Percentiles rank a stretch among this genome's conserved stretches.
These are phyloP conservation scores for Apiospora marii DNA, from an alignment of 2,329 filamentous ascomycete species.

Conservation along the genomic window DNA sequence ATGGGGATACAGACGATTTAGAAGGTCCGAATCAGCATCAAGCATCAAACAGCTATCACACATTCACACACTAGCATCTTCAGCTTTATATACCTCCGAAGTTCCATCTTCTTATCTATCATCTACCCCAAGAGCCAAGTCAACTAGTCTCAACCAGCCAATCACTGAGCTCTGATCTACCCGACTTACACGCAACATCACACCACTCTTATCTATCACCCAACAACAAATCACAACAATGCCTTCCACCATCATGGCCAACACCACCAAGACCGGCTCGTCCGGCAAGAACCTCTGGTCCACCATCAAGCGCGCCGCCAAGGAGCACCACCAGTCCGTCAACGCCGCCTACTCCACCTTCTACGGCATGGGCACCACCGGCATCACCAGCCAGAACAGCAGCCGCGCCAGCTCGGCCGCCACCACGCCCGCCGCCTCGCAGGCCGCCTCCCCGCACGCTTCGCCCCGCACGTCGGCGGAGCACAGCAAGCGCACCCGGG, in stretches of 20 bases:
- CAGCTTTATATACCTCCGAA: slow-evolving; percentile 12
- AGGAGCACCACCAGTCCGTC: slow-evolving; percentile 29
- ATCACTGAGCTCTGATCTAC: neutral
- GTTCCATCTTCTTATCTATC: slow-evolving; percentile 17
- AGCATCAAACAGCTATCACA: neutral
- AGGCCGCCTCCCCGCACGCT: slow-evolving; percentile 13
- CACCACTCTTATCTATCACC: neutral
- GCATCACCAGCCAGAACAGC: neutral
- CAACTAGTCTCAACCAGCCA: neutral
- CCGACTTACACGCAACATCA: slow-evolving; percentile 17
- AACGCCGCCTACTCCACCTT: slow-evolving; percentile 26
- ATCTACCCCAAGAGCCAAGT: neutral
- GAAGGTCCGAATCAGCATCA: slow-evolving; percentile 19
- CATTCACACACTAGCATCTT: slow-evolving; percentile 1
- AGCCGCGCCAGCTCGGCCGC: neutral
- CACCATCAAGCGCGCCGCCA: slow-evolving; percentile 27
- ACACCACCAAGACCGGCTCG: slow-evolving; percentile 12
- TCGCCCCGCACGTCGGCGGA: neutral
- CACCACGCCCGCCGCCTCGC: neutral
- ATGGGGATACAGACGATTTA: neutral
- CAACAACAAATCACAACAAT: slow-evolving; percentile 14
- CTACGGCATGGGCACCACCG: slow-evolving; percentile 26
- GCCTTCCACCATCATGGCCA: slow-evolving; percentile 1
- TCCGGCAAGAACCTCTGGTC: slow-evolving; percentile 22
- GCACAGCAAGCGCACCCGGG: slow-evolving; percentile 25